Base-by-base conservation (phyloP, 225 moss, liverwort and hornwort genomes). In the Sphagnum tenellum region DNA sequence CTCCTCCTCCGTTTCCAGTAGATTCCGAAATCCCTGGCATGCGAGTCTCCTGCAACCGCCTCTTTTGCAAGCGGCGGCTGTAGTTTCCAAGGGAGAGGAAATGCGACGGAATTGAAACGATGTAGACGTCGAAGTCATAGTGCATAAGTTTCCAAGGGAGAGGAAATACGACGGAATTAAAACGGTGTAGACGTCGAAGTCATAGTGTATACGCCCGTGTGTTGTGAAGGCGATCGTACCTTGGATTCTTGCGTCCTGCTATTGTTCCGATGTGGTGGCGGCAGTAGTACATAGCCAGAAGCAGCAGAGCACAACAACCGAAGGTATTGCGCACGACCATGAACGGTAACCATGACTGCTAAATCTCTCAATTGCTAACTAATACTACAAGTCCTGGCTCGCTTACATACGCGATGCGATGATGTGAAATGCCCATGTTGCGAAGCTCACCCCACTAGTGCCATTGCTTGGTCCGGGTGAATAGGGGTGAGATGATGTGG, bases 141-240 rank as follows among this genome's bases (percentile, higher is more conserved):
- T 29, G 29, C 29, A 29, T 29, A 29, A 29, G 29, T 29, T 29
- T 2, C 5, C 9, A 45, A 55, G 44, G 11, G 52, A 53, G 29
- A 9, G 3, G 10, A 13, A 48, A 5, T 60, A 46, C 7, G 45
- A 8, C 12, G 60, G 69, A 11, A 60, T 7, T 8, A 7, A 12
- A 46, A 61, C 45, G 9, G 60, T 62, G 61, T 51, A 70, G 3
- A 61, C 61, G 7, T 70, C 69, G 69, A 70, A 70, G 12, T 47
- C 72, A 54, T 63, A 85, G 51, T 67, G 68, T 47, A 75, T 7
- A 54, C 84, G 70, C 45, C 78, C 78, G 0, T 73, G 50, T 2
- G 71, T 57, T n/a, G 74, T 51, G 52, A 85, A 85, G 12, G 61
- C 77, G 46, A 85, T 78, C 48, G 84, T 81, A 47, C 82, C 82